phyloP scores from a whole-genome alignment of 192 early-diverging fungal genomes.

The Linnemannia schmuckeri region DNA sequence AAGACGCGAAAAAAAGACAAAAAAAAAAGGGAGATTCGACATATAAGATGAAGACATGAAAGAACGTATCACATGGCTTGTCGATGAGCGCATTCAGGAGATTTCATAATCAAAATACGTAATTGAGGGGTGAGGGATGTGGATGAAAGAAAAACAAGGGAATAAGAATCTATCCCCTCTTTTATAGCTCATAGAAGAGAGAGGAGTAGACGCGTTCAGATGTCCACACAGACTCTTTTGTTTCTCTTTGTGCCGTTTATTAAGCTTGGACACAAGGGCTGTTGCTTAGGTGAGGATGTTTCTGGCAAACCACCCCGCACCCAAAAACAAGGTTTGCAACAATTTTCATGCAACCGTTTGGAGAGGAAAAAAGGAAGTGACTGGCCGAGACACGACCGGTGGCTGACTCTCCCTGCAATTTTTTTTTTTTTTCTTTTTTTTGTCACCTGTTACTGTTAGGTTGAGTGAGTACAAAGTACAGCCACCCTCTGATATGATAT shows the following conservation, averaged over 20 bases:
- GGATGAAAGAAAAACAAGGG: not conserved
- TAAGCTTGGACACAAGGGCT: too few relatives aligned
- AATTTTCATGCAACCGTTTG: not conserved
- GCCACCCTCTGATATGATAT: too few relatives aligned
- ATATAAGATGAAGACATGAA: not conserved
- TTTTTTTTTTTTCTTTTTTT: not conserved
- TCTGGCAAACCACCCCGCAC: not conserved
- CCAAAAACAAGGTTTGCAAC: not conserved
- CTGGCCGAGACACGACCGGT: slow-evolving; percentile 1
- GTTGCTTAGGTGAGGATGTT: not conserved
- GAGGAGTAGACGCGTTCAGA: not conserved
- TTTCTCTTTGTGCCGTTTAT: too few relatives aligned
- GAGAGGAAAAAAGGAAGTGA: not conserved
- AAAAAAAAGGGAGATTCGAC: not conserved
- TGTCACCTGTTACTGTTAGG: too few relatives aligned
- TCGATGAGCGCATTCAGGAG: too few relatives aligned
- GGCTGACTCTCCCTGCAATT: not conserved
- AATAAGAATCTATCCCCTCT: not conserved
- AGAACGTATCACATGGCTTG: not conserved
- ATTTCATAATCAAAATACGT: not conserved
- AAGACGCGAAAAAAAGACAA: too few relatives aligned
- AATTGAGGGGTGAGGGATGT: not conserved
- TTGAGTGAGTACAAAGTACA: too few relatives aligned
- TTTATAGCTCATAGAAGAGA: not conserved
- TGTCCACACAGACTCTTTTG: not conserved